Percentiles rank a stretch among this genome's conserved stretches.
Conservation (phyloP, 345 rosid genomes). For the Clausena lansium region DNA sequence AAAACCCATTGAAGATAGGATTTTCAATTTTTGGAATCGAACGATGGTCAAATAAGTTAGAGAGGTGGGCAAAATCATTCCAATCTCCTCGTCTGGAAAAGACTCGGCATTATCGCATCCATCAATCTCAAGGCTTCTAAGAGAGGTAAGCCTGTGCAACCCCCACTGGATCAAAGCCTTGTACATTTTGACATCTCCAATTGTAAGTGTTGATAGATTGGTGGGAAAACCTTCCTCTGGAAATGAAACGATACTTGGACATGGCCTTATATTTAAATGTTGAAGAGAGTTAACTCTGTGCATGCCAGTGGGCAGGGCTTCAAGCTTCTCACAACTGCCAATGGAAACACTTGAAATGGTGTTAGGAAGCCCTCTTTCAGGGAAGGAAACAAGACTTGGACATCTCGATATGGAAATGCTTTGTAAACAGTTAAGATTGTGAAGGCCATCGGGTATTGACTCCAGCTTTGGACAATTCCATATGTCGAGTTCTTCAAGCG, state of each 20-base stretch:
- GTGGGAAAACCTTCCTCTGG: neutral
- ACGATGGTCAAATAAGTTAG: neutral
- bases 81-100: neutral
- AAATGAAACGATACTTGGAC: neutral
- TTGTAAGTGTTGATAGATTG: neutral
- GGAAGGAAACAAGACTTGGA: neutral
- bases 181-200: neutral
- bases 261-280: neutral
- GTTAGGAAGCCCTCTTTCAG: neutral
- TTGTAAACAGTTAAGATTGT: neutral
- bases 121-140: neutral
- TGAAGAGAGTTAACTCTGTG: neutral
- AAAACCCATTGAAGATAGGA: neutral
- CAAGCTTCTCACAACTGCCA: neutral
- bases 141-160: neutral
- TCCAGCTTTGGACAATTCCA: neutral
- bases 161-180: neutral
- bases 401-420: rapidly evolving
- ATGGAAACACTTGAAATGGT: neutral
- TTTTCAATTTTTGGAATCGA: too few relatives aligned
- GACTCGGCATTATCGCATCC: neutral
- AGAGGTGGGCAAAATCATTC: neutral
- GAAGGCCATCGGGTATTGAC: neutral
- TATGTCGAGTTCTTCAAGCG: neutral
- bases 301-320: neutral